Conservation (phyloP, 495 filamentous ascomycete genomes). For the Hyaloscypha bicolor region DNA sequence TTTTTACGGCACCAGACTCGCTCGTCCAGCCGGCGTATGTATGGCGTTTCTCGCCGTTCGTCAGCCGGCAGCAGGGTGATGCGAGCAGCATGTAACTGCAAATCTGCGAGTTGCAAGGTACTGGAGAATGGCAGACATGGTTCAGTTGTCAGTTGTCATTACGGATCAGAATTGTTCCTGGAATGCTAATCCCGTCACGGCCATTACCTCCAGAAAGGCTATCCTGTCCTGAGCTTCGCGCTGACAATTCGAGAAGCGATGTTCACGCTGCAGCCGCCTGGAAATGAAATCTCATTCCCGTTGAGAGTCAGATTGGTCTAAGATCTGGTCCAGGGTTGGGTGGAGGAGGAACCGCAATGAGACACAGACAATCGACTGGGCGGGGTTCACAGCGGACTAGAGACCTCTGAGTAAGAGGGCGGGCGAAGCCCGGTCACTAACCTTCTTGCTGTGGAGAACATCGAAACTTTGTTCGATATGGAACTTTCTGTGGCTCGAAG, state of each 20-base stretch:
- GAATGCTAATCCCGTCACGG: not conserved
- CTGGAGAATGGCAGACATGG: not conserved
- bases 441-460: constrained; percentile 8
- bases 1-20: not conserved
- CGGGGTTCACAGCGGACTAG: constrained; percentile 10
- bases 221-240: not conserved
- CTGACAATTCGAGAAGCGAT: not conserved
- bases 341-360: not conserved
- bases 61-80: constrained; percentile 7
- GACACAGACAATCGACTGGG: constrained; percentile 19
- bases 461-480: constrained; percentile 15
- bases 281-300: constrained; percentile 13
- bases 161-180: constrained; percentile 1
- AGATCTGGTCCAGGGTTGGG: constrained; percentile 5
- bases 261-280: constrained; percentile 21
- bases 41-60: not conserved
- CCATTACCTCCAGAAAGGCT: not conserved
- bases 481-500: constrained; percentile 15
- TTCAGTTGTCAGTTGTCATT: constrained; percentile 7
- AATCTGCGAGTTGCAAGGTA: constrained; percentile 5
- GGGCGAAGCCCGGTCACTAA: constrained; percentile 11
- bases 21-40: not conserved
- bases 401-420: not conserved
- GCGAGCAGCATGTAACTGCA: constrained; percentile 1
- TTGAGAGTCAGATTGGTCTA: constrained; percentile 1